Base-by-base conservation (phyloP, 2,329 filamentous ascomycete species). In the Aspergillus versicolor region DNA sequence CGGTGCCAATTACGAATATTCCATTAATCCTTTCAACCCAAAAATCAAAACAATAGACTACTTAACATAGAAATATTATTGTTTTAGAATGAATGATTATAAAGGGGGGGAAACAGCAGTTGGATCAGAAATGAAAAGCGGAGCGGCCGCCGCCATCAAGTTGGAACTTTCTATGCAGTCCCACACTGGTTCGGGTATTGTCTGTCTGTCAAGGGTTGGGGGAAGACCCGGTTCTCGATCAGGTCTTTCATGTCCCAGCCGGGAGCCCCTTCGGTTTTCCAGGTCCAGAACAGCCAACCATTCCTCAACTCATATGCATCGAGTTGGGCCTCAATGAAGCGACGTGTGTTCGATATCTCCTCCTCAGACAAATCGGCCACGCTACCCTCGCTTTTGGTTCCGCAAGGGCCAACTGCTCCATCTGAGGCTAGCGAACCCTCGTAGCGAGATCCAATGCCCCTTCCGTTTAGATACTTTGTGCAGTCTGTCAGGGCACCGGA, bases 401-500 rank as follows among this genome's bases (percentile, higher is more conserved):
- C 73, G 69, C 86, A 89, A 57, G 75, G 77, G n/a, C 84, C 84
- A 22, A 85, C 75, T 52, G 74, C 77, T 0, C 68, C 64, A 48
- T 75, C 81, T 32, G 74, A 78, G 0, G 75, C 68, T 62, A 78
- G 83, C 3, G 79, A 80, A 13, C 84, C 85, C 44, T 79, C 76
- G 58, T 84, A 86, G 37, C 87, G 79, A 8, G 85, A 79, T 12
- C 85, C 86, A 43, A 83, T 72, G 2, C 81, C 81, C 56, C 81
- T 82, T 41, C 87, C 85, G 60, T 84, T 84, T 47, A 79, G 67
- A 56, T 76, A 80, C 48, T 76, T 78, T 8, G 82, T 79, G 62
- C 82, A 84, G 60, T 82, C 80, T 3, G 87, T 89, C 79, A 88
- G 82, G 13, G 86, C 87, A 21, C 80, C 86, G 1, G 82, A 84